Base-by-base conservation (phyloP, 306 rosid species). In the Quercus aquifolioides region DNA sequence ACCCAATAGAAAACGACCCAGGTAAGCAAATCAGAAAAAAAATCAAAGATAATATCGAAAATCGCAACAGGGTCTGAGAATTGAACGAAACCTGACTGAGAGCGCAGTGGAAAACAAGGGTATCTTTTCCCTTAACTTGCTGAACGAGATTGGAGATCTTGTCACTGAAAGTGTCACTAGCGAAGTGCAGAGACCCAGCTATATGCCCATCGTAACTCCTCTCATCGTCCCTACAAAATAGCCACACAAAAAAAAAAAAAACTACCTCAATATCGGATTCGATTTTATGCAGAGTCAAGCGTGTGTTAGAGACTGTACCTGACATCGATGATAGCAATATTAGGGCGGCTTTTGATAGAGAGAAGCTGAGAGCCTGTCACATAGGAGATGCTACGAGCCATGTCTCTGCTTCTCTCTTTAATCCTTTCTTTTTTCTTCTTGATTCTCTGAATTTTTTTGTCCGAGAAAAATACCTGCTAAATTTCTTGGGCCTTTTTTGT, bases 81-180 rank as follows among this genome's bases (percentile, higher is more conserved):
- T 2, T 14, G 14, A 26, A 69, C 31, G 25, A 46, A 63, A 90
- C 93, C 91, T 88, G 97, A 81, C 95, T 91, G 4, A 93, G 88
- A 82, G 97, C 97, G 79, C 97, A 94, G 87, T 89, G 97, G 73
- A 92, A 94, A 57, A 94, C 97, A 20, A 92, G 88, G 75, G 97
- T 94, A 73, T 94, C 97, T 83, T 91, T 92, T 70, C 89, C 97
- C 57, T 87, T 81, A 75, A 91, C 92, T 38, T 91, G 80, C 8
- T 85, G 90, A 78, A 88, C 1, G 23, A 92, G 97, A 74, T 87
- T 84, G 2, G 93, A 57, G 12, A 92, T 85, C 82, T 86, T 86
- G 21, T 87, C 90, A 51, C 86, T 80, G 90, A 92, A 92, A 82
- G 84, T 25, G 59, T 82, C 84, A 79, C 89, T 92, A 3, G 97